Percentiles rank a stretch among this genome's conserved stretches.
Evolutionary conservation across 73 alveolate genomes (phyloP).

Genomic region (Breviolum minutum): DNA sequence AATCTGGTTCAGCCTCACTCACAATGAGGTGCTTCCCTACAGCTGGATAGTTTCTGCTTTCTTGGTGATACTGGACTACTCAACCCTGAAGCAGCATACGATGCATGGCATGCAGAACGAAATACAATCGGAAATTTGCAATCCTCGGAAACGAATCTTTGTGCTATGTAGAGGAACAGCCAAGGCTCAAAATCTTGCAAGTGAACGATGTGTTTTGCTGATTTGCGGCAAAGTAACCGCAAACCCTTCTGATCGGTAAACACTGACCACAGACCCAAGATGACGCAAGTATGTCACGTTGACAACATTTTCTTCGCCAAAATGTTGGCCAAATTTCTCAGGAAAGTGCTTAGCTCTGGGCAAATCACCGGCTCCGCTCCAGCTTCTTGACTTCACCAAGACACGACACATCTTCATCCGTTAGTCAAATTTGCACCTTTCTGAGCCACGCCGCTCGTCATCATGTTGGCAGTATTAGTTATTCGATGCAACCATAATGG

Average conservation of each 20-base stretch:
- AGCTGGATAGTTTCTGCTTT: conserved; percentile 68
- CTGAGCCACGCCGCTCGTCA: not conserved
- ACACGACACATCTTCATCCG: too few relatives aligned
- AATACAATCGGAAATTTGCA: not conserved
- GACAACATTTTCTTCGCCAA: not conserved
- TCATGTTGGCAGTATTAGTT: too few relatives aligned
- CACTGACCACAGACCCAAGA: not conserved
- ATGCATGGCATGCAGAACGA: not conserved
- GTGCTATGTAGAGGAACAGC: too few relatives aligned
- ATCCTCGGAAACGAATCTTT: too few relatives aligned
- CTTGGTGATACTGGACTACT: conserved; percentile 62
- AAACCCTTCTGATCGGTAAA: not conserved
- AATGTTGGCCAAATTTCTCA: not conserved
- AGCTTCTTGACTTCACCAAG: not conserved
- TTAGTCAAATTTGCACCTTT: not conserved
- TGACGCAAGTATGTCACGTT: not conserved
- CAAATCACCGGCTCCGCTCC: conserved; percentile 79
- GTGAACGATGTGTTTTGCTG: too few relatives aligned
- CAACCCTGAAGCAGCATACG: conserved; percentile 80
- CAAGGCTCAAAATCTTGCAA: too few relatives aligned
- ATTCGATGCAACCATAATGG: too few relatives aligned
- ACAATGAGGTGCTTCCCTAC: conserved; percentile 52
- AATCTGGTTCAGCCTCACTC: not conserved
- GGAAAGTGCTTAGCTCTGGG: conserved; percentile 48
- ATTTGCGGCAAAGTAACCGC: not conserved